Conservation (phyloP, 2,329 filamentous ascomycete species). For the Rhytidhysteron rufulum region DNA sequence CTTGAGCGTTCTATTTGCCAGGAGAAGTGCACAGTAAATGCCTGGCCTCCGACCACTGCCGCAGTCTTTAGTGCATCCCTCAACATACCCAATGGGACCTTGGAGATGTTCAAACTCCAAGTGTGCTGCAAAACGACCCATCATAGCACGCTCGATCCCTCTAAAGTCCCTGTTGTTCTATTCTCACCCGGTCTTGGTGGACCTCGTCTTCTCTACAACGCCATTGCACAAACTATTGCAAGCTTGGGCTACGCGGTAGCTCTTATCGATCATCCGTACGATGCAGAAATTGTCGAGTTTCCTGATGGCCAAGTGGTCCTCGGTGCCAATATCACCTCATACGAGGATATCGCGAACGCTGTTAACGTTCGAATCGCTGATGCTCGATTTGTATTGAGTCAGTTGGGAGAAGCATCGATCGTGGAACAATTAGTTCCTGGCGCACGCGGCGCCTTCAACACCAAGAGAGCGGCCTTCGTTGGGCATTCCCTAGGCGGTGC, state of each 20-base stretch:
- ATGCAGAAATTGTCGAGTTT: slow-evolving; percentile 42
- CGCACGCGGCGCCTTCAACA: neutral
- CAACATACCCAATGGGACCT: slow-evolving; percentile 22
- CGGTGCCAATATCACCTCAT: neutral
- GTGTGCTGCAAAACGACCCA: slow-evolving; percentile 8
- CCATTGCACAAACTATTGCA: slow-evolving; percentile 40
- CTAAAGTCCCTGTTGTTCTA: slow-evolving; percentile 22
- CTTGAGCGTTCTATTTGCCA: slow-evolving; percentile 9
- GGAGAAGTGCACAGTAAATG: slow-evolving; percentile 7
- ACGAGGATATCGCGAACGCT: neutral
- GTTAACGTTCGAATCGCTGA: slow-evolving; percentile 15
- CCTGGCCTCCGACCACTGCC: slow-evolving; percentile 23
- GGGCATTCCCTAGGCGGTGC: slow-evolving; percentile 38
- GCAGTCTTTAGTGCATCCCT: slow-evolving; percentile 17
- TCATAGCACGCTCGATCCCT: neutral
- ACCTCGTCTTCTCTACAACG: slow-evolving; percentile 37
- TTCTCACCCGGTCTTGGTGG: slow-evolving; percentile 42
- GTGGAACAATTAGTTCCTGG: slow-evolving; percentile 9
- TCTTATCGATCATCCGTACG: slow-evolving; percentile 46
- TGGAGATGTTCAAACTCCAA: slow-evolving; percentile 13
- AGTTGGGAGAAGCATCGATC: slow-evolving; percentile 13
- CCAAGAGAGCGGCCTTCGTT: slow-evolving; percentile 15
- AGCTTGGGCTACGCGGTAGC: slow-evolving; percentile 43
- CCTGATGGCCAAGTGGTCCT: slow-evolving; percentile 27
- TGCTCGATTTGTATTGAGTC: slow-evolving; percentile 16